Base-by-base conservation (phyloP, 2,329 filamentous ascomycete genomes). In the Fusarium sambucinum region DNA sequence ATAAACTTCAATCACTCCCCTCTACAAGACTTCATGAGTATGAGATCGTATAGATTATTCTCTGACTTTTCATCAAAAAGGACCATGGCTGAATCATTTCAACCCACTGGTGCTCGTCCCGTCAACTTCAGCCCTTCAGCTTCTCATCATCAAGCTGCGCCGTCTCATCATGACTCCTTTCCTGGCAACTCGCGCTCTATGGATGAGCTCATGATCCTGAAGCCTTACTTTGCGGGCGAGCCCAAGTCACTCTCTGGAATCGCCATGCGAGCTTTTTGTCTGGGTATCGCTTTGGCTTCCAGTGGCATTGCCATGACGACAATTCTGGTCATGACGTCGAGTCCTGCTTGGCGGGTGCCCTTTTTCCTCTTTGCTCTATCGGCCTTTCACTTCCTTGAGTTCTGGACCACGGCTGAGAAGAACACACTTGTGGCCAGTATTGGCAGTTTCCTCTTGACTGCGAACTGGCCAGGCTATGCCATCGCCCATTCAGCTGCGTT, bases 301-400 rank as follows among this genome's bases (percentile, higher is more conserved):
- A 69, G 79, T 46, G 60, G 79, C 46, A 54, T 77, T 35, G 50
- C 71, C 32, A 76, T 80, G 52, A 37, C 72, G 13, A 55, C 72
- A 45, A 72, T 80, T 55, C 71, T 83, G 14, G 17, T 77, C 41
- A 71, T 77, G 58, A 81, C 80, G 7, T 64, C 77, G 16, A 83
- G 80, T 33, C 83, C 86, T 23, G 78, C 86, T 57, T 90, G 88
- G 88, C 87, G 89, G 58, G 77, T 86, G 10, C 86, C 88, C 30
- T 88, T 90, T 77, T 95, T 95, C 81, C 75, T 91, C 47, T 81
- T 82, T 52, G 83, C 89, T 16, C 89, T 98, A 47, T 86, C 90
- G 27, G 73, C 91, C 30, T 98, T 98, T 81, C 96, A 99, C 83
- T 98, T 97, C 80, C 89, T 98, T 78, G 96, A 99, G 80, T 99